Evolutionary conservation across 2,329 filamentous ascomycete genomes (phyloP), one percentile per base, ranked within the genome.

Genomic region (Zymoseptoria brevis): DNA sequence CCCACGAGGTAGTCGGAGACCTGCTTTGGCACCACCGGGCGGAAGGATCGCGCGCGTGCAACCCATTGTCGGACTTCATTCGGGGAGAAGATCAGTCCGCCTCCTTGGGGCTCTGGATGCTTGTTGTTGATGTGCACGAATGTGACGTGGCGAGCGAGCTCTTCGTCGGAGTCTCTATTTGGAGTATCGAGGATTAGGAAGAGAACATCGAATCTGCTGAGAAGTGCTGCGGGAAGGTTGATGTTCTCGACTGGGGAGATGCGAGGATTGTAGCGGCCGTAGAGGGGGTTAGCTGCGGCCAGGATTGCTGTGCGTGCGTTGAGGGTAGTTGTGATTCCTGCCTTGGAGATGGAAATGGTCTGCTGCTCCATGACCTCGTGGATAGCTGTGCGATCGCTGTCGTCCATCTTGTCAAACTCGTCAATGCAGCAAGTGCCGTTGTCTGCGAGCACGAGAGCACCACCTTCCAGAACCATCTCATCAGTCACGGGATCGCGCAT

Each of bases 191-290:
- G 87, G 69, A 99, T 92, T 53, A 99, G 81, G 81, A 97, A 99
- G 66, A 99, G 84, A 66, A 99, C 83, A 74, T 99, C 94, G 76
- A 99, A 99, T 83, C 94, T 90, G 60, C 93, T 96, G 57, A 99
- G 84, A 19, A 99, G 84, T 19, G 94, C 94, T 19, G 94, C 94
- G n/a, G 94, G 94, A 49, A 99, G 86, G 75, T 99, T 99, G 77
- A 99, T 99, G 76, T 99, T 99, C 75, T 99, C 94, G 24, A 99
- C 92, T 0, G 94, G 94, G 0, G 93, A 96, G 68, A 99, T 88
- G 64, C 91, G 90, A 58, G 94, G 94, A 77, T 99, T 99, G 81
- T 99, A 99, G 63, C 94, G 90, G 64, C 94, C 94, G 71, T 99
- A 99, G 50, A 99, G 83, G 59, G 94, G 94, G 77, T 99, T 99